Evolutionary conservation across 1,284 basidiomycete genomes (phyloP).

Genomic region (Violaceomyces palustris): DNA sequence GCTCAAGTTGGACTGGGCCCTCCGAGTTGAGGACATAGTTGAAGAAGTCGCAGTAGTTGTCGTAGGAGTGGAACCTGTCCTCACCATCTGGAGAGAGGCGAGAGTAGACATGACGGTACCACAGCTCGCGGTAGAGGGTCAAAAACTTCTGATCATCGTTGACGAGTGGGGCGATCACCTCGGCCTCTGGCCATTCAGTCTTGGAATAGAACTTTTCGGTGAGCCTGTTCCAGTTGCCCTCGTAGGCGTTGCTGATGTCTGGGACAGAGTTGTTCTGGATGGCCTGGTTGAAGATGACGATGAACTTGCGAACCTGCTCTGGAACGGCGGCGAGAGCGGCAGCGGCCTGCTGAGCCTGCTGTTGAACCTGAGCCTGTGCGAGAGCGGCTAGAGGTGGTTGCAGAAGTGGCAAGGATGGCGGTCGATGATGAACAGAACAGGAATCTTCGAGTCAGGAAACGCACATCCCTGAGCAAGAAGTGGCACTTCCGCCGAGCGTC

Average conservation of each 20-base stretch:
- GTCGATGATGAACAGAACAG: background rate
- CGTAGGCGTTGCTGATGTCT: conserved; percentile 85
- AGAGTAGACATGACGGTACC: conserved; percentile 88
- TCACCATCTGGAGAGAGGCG: conserved; percentile 90
- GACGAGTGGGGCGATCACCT: conserved; percentile 87
- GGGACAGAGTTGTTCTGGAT: conserved; percentile 44
- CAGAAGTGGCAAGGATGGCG: background rate
- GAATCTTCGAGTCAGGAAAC: background rate
- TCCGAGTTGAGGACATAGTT: conserved; percentile 89
- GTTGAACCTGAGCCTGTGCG: conserved; percentile 38
- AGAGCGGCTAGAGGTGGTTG: conserved; percentile 29
- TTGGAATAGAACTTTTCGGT: conserved; percentile 92
- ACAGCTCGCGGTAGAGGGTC: conserved; percentile 90
- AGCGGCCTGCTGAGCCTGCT: conserved; percentile 38
- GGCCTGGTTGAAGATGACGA: conserved; percentile 49
- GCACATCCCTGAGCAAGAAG: too few relatives aligned
- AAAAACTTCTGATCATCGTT: conserved; percentile 62
- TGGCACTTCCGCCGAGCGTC: too few relatives aligned
- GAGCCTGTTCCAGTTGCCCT: conserved; percentile 91
- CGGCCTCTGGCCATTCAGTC: conserved; percentile 95
- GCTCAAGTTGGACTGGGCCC: conserved; percentile 81
- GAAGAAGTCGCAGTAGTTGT: conserved; percentile 97
- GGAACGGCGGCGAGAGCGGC: conserved; percentile 47
- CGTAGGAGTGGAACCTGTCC: conserved; percentile 96
- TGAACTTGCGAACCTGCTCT: conserved; percentile 51